These are phyloP conservation scores for Fusarium sp. DNA, from an alignment of 2,329 filamentous ascomycete species.

Conservation along the genomic window DNA sequence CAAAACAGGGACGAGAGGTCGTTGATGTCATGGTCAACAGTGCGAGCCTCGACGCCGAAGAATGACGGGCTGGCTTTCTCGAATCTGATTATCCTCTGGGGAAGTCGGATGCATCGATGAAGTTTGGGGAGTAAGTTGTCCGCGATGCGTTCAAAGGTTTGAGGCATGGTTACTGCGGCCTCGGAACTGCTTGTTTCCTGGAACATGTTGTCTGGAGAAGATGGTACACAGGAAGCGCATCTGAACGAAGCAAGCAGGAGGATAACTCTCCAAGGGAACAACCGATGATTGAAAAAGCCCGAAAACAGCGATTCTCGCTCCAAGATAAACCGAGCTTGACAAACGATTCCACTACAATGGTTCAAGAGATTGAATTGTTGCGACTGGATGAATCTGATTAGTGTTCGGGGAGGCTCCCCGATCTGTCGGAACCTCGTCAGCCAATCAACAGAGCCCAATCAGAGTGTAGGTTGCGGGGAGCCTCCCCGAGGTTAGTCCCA, in stretches of 20 bases:
- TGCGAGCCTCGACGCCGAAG: background rate
- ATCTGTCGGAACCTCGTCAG: fast-evolving
- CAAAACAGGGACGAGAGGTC: background rate
- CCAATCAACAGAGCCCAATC: background rate
- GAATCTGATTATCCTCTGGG: background rate
- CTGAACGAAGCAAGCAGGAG: background rate
- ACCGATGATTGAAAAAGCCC: background rate
- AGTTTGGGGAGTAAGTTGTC: background rate
- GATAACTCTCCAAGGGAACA: too few species aligned
- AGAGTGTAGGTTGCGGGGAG: background rate
- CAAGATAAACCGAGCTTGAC: background rate
- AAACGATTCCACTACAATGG: background rate
- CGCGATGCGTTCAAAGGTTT: background rate
- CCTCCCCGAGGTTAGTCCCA: background rate
- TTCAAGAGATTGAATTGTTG: background rate
- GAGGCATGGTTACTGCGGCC: background rate
- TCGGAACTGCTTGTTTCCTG: background rate
- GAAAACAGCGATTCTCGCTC: background rate
- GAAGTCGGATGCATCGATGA: background rate
- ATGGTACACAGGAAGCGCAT: too few species aligned
- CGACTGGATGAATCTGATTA: background rate
- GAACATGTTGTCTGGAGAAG: background rate
- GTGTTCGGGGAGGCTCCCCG: background rate
- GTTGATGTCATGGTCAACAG: background rate
- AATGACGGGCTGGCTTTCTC: background rate